Conservation (phyloP, 2,329 filamentous ascomycete genomes). For the Diplodia mutila region DNA sequence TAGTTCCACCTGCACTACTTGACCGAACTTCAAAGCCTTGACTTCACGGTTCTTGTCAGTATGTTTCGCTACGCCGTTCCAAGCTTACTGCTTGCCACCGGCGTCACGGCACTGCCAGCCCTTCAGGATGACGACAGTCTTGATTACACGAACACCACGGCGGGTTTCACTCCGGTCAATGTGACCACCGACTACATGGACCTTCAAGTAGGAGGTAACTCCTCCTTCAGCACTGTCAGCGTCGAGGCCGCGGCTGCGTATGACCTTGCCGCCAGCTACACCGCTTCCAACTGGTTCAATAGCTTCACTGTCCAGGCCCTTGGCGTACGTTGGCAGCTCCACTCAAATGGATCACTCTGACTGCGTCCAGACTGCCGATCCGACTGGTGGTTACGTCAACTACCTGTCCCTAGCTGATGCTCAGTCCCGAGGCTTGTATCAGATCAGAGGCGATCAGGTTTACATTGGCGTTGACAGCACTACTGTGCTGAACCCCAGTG, state of each 20-base stretch:
- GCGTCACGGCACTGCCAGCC: conserved; percentile 5
- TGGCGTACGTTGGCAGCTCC: conserved; percentile 29
- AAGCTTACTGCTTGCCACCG: conserved; percentile 15
- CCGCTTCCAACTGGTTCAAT: conserved; percentile 43
- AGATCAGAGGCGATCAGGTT: conserved; percentile 39
- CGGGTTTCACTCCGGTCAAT: conserved; percentile 3
- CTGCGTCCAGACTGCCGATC: conserved; percentile 38
- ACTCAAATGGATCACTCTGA: background rate
- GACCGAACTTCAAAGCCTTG: background rate
- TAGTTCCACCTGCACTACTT: background rate
- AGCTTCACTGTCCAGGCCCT: conserved; percentile 40
- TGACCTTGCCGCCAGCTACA: conserved; percentile 41
- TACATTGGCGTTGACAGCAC: conserved; percentile 46
- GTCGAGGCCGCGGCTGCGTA: conserved; percentile 31
- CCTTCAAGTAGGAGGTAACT: background rate
- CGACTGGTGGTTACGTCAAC: conserved; percentile 45
- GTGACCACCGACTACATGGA: conserved; percentile 6
- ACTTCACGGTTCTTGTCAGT: background rate
- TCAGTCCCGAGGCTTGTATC: conserved; percentile 38
- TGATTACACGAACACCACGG: conserved; percentile 18
- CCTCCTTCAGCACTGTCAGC: background rate
- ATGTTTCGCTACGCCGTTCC: conserved; percentile 12
- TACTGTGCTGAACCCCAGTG: conserved; percentile 38
- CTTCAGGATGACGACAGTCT: background rate
- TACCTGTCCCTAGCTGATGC: conserved; percentile 41